A percentile compares a stretch with the other conserved stretches of the same genome.
These are phyloP conservation scores for Plasmodium berghei DNA, from an alignment of 169 alveolate species.

Conservation along the genomic window DNA sequence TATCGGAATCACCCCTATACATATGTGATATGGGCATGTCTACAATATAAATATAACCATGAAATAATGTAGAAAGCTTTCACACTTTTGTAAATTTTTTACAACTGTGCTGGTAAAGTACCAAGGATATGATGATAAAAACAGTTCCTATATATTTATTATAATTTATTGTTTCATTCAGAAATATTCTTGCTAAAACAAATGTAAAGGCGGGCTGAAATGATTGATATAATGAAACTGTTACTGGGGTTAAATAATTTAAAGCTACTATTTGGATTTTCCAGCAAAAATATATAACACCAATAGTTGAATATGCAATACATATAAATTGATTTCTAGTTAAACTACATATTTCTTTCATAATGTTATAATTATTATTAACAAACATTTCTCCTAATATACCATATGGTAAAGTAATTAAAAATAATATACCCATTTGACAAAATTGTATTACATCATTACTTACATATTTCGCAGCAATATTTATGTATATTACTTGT, in stretches of 20 bases:
- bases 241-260: constrained; percentile 75
- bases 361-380: constrained; percentile 34
- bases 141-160: constrained; percentile 75
- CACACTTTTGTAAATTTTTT: background rate
- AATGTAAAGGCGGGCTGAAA: constrained; percentile 79
- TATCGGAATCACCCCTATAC: no score
- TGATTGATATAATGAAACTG: constrained; percentile 79
- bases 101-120: constrained; percentile 62
- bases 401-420: constrained; percentile 72
- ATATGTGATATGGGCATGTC: no score
- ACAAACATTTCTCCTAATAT: constrained; percentile 75
- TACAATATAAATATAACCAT: no score
- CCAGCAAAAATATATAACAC: constrained; percentile 76
- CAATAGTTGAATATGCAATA: constrained; percentile 76
- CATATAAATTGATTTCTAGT: constrained; percentile 39
- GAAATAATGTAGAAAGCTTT: no score
- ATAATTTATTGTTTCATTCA: constrained; percentile 74
- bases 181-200: constrained; percentile 72
- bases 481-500: constrained; percentile 73
- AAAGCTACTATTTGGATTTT: constrained; percentile 78
- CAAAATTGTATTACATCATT: constrained; percentile 70
- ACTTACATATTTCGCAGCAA: constrained; percentile 74
- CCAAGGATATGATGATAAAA: constrained; percentile 69
- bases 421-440: constrained; percentile 61
- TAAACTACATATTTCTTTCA: constrained; percentile 25